Base-by-base conservation (phyloP, 2,329 filamentous ascomycete species). In the Epichloe baconii region DNA sequence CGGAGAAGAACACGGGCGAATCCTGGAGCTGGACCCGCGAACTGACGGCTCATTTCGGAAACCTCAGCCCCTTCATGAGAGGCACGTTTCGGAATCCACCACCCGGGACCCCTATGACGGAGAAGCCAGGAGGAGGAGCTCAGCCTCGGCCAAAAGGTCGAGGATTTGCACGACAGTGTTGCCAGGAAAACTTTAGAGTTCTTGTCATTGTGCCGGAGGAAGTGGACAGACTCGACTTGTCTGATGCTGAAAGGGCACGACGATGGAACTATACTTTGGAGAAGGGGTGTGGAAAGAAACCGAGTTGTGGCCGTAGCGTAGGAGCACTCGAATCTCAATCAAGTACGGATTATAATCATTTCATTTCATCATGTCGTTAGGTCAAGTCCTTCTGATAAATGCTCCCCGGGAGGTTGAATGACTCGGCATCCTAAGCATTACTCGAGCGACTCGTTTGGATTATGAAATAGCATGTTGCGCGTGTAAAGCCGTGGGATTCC, bases 41-140 rank as follows among this genome's bases (percentile, higher is more conserved):
- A 68, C 67, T 96, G 38, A 89, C 86, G 48, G 86, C 80, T 47
- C 87, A 93, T 65, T 97, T 96, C 77, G 91, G 88, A 19, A 96
- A 96, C 66, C 69, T 93, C 59, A 84, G 79, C 57, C 91, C 91
- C 6, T 71, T 74, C 1, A 88, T 95, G 82, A 77, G 90, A 64
- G 85, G 85, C 10, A 77, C 79, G 8, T 90, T 89, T 65, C 83
- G 80, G 67, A 81, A 85, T 63, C 77, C 93, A 62, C 72, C 78
- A 5, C 84, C 86, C 0, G 86, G 86, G 0, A 71, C 73, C 54
- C 75, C 81, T 47, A 63, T 85, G 59, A 67, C 76, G 57, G 56
- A 79, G 62, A 59, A 75, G 58, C 65, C 75, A 56, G 64, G 65
- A 53, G 63, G 66, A n/a, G 11, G 68, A 69, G 0, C 58, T 71